These are phyloP conservation scores for Syzygium syzygioides DNA, from an alignment of 441 rosid genomes.

Conservation along the genomic window DNA sequence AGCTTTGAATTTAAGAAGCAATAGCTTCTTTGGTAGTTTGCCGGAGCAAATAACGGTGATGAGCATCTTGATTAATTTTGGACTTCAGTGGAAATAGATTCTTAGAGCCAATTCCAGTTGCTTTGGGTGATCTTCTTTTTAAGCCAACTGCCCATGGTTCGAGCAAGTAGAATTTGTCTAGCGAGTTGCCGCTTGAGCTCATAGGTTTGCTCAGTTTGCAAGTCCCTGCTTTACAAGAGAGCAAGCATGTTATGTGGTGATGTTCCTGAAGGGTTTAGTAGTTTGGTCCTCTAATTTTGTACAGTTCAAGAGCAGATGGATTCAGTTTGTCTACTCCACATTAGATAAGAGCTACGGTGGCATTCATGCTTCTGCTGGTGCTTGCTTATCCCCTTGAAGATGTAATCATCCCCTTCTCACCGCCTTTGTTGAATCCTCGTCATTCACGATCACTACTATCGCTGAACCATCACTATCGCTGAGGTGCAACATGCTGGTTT, in stretches of 20 bases:
- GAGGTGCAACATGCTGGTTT: background rate
- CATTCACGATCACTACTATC: background rate
- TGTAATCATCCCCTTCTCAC: background rate
- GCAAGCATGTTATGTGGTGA: background rate
- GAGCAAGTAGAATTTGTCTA: no score
- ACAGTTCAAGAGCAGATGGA: background rate
- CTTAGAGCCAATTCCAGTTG: no score
- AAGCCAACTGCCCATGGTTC: no score
- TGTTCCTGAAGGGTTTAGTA: background rate
- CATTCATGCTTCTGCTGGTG: background rate
- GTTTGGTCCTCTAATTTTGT: background rate
- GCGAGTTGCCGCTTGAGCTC: no score
- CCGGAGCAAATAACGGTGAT: no score
- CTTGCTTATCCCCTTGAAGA: rapidly evolving
- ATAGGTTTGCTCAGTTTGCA: no score
- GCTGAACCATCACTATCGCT: no score
- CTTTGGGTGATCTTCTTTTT: no score
- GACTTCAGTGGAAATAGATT: no score
- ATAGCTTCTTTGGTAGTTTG: no score
- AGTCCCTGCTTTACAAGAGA: background rate
- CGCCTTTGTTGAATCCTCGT: background rate
- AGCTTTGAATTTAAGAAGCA: no score
- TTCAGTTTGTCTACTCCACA: background rate
- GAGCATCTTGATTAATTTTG: no score
- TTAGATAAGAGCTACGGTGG: conserved; percentile 20